Evolutionary conservation across 2,329 filamentous ascomycete genomes (phyloP), one percentile per base, ranked within the genome.

Genomic region (Hypoxylon sp.): DNA sequence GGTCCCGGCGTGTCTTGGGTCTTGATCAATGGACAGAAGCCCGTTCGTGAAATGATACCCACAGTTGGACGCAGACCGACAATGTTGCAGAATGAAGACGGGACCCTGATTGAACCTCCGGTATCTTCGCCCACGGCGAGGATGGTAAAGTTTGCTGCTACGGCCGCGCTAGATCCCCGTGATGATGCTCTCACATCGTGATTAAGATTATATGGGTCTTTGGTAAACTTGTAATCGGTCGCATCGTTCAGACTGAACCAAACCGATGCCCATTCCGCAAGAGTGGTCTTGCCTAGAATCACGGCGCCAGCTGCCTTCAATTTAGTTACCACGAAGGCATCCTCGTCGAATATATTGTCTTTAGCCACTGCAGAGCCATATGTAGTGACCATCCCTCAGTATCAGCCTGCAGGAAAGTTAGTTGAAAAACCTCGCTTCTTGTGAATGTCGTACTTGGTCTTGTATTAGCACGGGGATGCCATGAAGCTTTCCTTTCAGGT

Each of bases 1-100:
- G 75, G 74, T 1, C 76, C 75, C 2, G 73, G 73, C 0, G 74
- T 77, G 41, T 77, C 75, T 46, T 76, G 74, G 7, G 64, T 52
- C 25, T 71, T 71, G 41, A 75, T 66, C 3, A 76, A 55, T 5
- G 74, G 73, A 7, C 70, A 74, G 41, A 77, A 70, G 2, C 75
- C 74, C 2, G 63, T 56, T 37, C 75, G 67, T 1, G 69, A 73
- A 23, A 72, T 67, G 16, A 71, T 63, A 0, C 72, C 71, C 1
- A 65, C 58, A 0, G 69, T 72, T 0, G 59, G 43, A 21, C 69
- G 67, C n/a, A 74, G 47, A 39, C 71, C 70, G 12, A 70, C 69
- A 16, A 73, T 45, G 46, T 69, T 64, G 47, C 56, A 62, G 39
- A 71, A 69, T 2, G 67, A 67, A 2, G 66, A 61, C 1, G 69